Conservation (phyloP, 2,329 filamentous ascomycete genomes). For the Sporothrix pallida region DNA sequence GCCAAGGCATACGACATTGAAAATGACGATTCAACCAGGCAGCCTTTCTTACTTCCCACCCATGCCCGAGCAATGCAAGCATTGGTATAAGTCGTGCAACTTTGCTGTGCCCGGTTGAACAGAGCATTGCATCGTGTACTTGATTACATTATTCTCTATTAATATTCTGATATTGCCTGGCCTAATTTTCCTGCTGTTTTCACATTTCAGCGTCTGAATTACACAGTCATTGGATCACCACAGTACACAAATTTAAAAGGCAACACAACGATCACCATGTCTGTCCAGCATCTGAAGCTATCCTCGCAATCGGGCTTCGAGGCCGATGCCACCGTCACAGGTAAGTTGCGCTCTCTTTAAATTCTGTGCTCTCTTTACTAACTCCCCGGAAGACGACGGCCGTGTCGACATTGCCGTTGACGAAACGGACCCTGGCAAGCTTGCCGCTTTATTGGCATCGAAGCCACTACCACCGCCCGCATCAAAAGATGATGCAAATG, state of each 20-base stretch:
- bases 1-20: constrained; percentile 8
- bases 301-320: constrained; percentile 65
- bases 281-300: constrained; percentile 60
- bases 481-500: constrained; percentile 27
- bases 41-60: not conserved
- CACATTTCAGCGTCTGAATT: too few relatives aligned
- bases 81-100: not conserved
- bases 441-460: constrained; percentile 71
- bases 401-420: constrained; percentile 81
- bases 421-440: constrained; percentile 64
- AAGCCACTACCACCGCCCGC: constrained; percentile 61
- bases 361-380: not conserved
- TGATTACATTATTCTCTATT: too few relatives aligned
- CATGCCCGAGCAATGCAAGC: too few relatives aligned
- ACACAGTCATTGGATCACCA: not conserved
- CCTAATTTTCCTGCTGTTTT: too few relatives aligned
- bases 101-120: not conserved
- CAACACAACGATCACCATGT: constrained; percentile 21
- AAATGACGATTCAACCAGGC: constrained; percentile 16
- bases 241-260: too few relatives aligned
- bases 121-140: not conserved
- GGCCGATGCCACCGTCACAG: constrained; percentile 64
- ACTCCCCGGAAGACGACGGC: constrained; percentile 64
- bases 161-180: too few relatives aligned
- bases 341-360: constrained; percentile 44